phyloP scores from a whole-genome alignment of 139 green algal genomes.

The Chlorella sp. region DNA sequence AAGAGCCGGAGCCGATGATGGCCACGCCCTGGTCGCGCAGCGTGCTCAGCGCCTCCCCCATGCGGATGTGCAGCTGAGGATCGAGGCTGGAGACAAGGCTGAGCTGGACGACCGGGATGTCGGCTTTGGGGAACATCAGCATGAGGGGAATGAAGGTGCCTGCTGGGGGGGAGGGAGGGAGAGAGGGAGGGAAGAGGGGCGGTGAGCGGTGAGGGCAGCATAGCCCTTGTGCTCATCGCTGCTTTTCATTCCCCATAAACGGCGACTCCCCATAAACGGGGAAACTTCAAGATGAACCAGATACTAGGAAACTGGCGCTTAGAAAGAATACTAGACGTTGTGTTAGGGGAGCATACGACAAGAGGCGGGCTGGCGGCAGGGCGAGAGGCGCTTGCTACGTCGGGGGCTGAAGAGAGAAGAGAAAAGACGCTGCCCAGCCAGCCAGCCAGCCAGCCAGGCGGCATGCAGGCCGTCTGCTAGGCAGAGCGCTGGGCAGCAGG shows the following conservation, averaged over 20 bases:
- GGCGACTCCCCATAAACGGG: no score
- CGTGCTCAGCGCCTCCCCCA: conserved; percentile 76
- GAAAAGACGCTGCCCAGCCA: neutral
- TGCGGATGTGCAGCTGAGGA: conserved; percentile 58
- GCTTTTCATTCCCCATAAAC: no score
- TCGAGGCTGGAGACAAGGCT: conserved; percentile 56
- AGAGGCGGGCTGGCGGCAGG: neutral
- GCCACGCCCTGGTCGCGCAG: conserved; percentile 81
- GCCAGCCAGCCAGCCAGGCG: neutral
- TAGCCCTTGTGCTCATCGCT: no score
- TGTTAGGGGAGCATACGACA: no score
- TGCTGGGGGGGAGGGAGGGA: neutral
- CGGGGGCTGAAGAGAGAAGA: neutral
- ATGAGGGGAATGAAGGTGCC: conserved; percentile 76
- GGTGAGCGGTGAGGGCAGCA: neutral
- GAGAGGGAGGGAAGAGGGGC: neutral
- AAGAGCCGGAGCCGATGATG: conserved; percentile 67
- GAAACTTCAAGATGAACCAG: no score
- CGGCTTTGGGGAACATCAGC: conserved; percentile 70
- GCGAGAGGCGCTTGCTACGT: neutral
- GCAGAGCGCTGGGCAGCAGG: neutral
- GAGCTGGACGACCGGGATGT: conserved; percentile 75
- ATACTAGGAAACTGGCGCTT: no score
- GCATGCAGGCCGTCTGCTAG: no score
- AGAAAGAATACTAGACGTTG: no score